Evolutionary conservation across 176 grass and related monocot genomes (phyloP).

Genomic region (Olyra latifolia): DNA sequence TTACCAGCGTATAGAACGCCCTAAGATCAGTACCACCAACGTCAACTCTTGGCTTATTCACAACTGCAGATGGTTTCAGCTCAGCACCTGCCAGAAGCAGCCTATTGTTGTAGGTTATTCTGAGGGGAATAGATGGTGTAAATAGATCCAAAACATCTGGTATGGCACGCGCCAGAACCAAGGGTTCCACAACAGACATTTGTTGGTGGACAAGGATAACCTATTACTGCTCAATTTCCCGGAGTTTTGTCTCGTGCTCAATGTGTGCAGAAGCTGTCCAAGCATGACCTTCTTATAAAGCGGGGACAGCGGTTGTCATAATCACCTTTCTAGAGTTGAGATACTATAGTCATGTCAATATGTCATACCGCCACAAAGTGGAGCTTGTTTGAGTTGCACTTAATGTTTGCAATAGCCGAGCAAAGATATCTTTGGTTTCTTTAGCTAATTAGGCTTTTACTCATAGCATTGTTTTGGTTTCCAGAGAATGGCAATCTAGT

Average conservation of each 20-base stretch:
- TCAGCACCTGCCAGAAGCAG: slow-evolving; percentile 49
- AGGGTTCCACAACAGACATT: slow-evolving; percentile 36
- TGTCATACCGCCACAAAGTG: not conserved
- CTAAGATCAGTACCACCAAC: slow-evolving; percentile 57
- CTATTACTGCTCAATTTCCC: not conserved
- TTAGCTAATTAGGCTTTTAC: not conserved
- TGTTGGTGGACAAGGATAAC: not conserved
- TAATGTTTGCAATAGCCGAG: not conserved
- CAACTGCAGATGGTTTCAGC: slow-evolving; percentile 50
- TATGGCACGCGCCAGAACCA: slow-evolving; percentile 55
- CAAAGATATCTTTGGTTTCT: not conserved
- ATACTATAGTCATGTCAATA: slow-evolving; percentile 22
- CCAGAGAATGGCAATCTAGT: not conserved
- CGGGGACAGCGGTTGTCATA: slow-evolving; percentile 13
- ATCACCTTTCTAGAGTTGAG: slow-evolving; percentile 28
- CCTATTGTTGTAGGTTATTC: slow-evolving; percentile 47
- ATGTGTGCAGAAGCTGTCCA: slow-evolving; percentile 26
- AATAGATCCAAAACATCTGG: slow-evolving; percentile 63
- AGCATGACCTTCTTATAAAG: slow-evolving; percentile 47
- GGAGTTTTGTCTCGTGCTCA: slow-evolving; percentile 1
- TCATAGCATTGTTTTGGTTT: not conserved
- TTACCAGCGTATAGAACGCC: slow-evolving; percentile 66
- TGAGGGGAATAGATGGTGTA: slow-evolving; percentile 23
- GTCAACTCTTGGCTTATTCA: slow-evolving; percentile 55
- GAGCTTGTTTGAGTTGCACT: not conserved